Evolutionary conservation across 495 filamentous ascomycete genomes (phyloP), one percentile per base, ranked within the genome.

Genomic region (Aspergillus bertholletiae): DNA sequence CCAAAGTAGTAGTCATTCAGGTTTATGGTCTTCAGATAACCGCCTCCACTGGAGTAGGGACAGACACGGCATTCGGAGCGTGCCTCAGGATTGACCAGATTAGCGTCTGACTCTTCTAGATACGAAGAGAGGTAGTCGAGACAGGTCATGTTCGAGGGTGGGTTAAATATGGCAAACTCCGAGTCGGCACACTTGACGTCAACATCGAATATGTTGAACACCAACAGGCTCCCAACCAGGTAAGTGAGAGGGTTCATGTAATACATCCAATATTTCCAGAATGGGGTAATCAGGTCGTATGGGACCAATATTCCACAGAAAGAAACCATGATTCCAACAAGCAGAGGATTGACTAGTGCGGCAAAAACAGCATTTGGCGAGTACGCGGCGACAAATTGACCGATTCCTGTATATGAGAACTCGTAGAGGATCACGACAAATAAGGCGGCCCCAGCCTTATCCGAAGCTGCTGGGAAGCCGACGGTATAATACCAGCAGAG

Each of bases 261-360:
- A 68, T 90, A 90, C 56, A 88, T 86, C 88, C 87, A 90, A 79
- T 90, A 91, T 17, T 80, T 71, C 55, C 86, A 87, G 53, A 88
- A 77, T 2, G 68, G 79, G 22, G 76, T 70, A 23, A 88, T 85
- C 47, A 74, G 67, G 0, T 46, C 45, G 46, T 74, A 72, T 1
- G 72, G 72, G 6, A 74, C 71, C 40, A 74, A 55, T 6, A 75
- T 71, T 58, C 74, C 71, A 54, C 84, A 85, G 63, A 84, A 79
- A 48, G 80, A 79, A 53, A 71, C 76, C 58, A 88, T 76, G 18
- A 79, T 80, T 60, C 81, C 83, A 47, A 81, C 67, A 51, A 87
- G 61, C 24, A 84, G 69, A 8, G 82, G 82, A 58, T 87, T 70
- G 41, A 77, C 78, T 39, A 82, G 70, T 5, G 79, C 77, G 2